Evolutionary conservation across 257 asterid genomes (phyloP), one percentile per base, ranked within the genome.

Genomic region (Cordia subcordata): DNA sequence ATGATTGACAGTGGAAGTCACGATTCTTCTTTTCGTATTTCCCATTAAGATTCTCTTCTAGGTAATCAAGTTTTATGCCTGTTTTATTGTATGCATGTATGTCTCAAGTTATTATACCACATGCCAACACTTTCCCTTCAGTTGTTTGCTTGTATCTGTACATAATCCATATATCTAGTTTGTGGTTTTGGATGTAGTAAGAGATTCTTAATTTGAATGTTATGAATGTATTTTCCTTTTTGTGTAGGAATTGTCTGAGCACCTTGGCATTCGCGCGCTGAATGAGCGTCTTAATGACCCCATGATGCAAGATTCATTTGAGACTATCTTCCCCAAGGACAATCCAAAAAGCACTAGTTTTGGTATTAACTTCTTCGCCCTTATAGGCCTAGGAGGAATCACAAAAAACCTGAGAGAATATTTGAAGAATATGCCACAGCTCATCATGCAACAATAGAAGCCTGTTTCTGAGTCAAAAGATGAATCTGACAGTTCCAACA

Each of bases 371-470:
- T 58, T 58, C 53, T 58, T 58, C 17, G 20, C 64, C 8, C 44
- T 19, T 15, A 59, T 22, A 21, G 53, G 64, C 13, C 54, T 22
- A 14, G 63, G 53, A 1, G 53, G 63, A 21, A 56, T 56, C 15
- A 56, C 61, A 10, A 53, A 59, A 13, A 59, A 59, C 19, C 32
- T 59, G 63, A 59, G 63, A 42, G 63, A 59, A 22, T 14, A 59
- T 14, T 17, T 59, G 18, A 59, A 44, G 27, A 59, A 59, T n/a
- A 57, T 37, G 50, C 49, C 62, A 38, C 50, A 50, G 21, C 49
- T 57, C 6, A 38, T 57, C 23, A 59, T 59, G 64, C 64, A 59
- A 45, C 55, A 51, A 4, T 12, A 51, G 17, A 18, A 51, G 32
- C 55, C 32, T 11, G 14, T 20, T 51, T 51, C 55, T 18, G 23